Evolutionary conservation across 1,284 basidiomycete species (phyloP).

Genomic region (Apiotrichum brassicae): DNA sequence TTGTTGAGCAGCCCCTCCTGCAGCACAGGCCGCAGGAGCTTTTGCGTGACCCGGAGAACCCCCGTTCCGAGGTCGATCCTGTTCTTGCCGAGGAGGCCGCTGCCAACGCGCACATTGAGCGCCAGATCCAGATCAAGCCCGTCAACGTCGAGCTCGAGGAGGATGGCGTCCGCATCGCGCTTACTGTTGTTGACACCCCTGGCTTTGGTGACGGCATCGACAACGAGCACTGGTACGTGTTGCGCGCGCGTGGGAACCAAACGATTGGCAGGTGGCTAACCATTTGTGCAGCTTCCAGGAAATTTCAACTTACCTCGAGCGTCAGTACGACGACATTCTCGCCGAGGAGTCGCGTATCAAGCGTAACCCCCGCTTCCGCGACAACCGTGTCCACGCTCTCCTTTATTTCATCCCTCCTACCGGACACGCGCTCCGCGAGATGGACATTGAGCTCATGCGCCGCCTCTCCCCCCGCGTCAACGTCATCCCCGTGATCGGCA

Average conservation of each 20-base stretch:
- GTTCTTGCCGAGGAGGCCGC: constrained; percentile 35
- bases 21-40: constrained; percentile 48
- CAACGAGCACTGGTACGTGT: constrained; percentile 91
- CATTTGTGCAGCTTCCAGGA: constrained; percentile 71
- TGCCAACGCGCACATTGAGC: constrained; percentile 86
- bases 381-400: constrained; percentile 92
- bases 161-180: constrained; percentile 93
- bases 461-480: constrained; percentile 94
- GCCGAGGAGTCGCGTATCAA: constrained; percentile 99
- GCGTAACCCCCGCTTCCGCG: constrained; percentile 98
- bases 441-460: constrained; percentile 99
- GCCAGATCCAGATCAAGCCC: constrained; percentile 93
- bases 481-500: constrained; percentile 97
- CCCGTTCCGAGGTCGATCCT: constrained; percentile 80
- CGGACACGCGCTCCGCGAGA: constrained; percentile 85
- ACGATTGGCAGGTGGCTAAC: neutral
- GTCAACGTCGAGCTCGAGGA: constrained; percentile 96
- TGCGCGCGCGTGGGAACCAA: too few relatives aligned
- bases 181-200: constrained; percentile 98
- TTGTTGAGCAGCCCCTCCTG: constrained; percentile 87
- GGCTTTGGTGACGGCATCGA: constrained; percentile 99
- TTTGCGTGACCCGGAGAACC: constrained; percentile 47
- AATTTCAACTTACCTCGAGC: constrained; percentile 93
- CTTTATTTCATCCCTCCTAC: constrained; percentile 98
- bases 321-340: constrained; percentile 98